Evolutionary conservation across 148 eudicot genomes (phyloP).

Genomic region (Rhododendron williamsianum): DNA sequence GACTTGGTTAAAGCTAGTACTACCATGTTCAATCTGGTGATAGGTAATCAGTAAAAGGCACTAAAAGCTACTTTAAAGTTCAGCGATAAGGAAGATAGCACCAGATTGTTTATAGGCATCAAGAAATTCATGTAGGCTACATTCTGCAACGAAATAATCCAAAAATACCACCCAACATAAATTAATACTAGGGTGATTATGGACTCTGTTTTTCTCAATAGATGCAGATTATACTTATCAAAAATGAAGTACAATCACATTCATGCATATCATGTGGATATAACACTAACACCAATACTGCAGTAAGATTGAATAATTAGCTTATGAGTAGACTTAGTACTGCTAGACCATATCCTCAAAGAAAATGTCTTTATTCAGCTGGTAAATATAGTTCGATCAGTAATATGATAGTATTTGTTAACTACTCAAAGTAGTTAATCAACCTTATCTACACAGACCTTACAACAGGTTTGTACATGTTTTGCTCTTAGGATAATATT

Average conservation of each 20-base stretch:
- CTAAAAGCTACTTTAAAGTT: neutral
- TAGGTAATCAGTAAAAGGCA: neutral
- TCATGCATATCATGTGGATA: neutral
- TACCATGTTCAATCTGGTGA: neutral
- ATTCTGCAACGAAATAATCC: neutral
- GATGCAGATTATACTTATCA: neutral
- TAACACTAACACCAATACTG: neutral
- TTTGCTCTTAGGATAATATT: slow-evolving; percentile 76
- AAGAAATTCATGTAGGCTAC: neutral
- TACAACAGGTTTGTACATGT: slow-evolving; percentile 8
- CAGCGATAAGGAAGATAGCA: neutral
- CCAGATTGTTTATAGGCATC: neutral
- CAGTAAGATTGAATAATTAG: neutral
- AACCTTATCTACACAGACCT: neutral
- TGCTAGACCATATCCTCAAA: neutral
- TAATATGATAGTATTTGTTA: neutral
- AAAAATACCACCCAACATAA: neutral
- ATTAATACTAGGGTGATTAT: neutral
- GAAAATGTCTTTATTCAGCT: neutral
- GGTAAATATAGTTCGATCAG: neutral
- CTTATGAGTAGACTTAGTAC: neutral
- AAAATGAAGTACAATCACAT: neutral
- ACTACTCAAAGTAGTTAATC: neutral
- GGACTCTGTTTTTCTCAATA: neutral
- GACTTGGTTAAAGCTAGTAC: neutral